phyloP scores from a whole-genome alignment of 352 stramenopile species.

The Pythium rishiriense region DNA sequence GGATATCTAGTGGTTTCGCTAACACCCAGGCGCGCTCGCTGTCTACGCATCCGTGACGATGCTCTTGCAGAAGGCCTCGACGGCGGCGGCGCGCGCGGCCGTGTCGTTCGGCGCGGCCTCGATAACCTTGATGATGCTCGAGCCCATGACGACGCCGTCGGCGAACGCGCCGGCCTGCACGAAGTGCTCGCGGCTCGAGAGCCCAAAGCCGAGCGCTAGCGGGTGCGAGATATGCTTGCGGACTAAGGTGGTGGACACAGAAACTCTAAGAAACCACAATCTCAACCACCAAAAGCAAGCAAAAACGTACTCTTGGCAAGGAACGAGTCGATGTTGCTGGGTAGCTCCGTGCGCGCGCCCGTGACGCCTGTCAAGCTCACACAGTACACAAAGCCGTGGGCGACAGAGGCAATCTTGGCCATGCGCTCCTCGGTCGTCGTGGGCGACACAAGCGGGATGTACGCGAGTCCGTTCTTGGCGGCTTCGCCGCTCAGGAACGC shows the following conservation, averaged over 20 bases:
- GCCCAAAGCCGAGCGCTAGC: slow-evolving; percentile 96
- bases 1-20: not conserved
- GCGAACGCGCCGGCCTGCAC: slow-evolving; percentile 90
- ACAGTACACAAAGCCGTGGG: slow-evolving; percentile 87
- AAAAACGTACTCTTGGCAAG: slow-evolving; percentile 78
- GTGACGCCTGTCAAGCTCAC: slow-evolving; percentile 93
- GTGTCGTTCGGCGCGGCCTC: slow-evolving; percentile 61
- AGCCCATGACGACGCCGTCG: slow-evolving; percentile 90
- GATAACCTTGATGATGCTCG: slow-evolving; percentile 87
- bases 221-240: slow-evolving; percentile 85
- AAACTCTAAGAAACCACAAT: not conserved
- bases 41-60: slow-evolving; percentile 49
- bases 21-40: not conserved
- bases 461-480: slow-evolving; percentile 90
- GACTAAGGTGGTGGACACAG: slow-evolving; percentile 45
- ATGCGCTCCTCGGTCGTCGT: slow-evolving; percentile 96
- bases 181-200: slow-evolving; percentile 93
- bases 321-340: slow-evolving; percentile 93
- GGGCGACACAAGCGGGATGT: slow-evolving; percentile 97
- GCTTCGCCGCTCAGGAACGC: slow-evolving; percentile 89
- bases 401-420: slow-evolving; percentile 66
- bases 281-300: not conserved
- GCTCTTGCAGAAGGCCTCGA: slow-evolving; percentile 77
- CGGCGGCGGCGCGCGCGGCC: slow-evolving; percentile 58
- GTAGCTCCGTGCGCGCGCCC: slow-evolving; percentile 89